A percentile compares a stretch with the other conserved stretches of the same genome.
Conservation (phyloP, 345 rosid genomes). For the Bruguiera parviflora region DNA sequence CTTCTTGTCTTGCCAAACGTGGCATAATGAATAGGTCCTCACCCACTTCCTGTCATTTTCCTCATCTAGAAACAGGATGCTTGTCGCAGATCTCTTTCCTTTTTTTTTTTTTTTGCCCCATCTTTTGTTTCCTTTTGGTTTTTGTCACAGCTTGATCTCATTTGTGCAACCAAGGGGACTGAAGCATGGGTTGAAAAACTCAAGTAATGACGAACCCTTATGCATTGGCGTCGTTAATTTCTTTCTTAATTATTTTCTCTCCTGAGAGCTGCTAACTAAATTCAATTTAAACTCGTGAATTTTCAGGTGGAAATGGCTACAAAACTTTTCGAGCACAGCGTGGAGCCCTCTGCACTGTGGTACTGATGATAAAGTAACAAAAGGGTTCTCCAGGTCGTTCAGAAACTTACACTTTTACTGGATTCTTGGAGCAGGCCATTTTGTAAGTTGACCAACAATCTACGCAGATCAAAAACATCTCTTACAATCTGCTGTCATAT, state of each 20-base stretch:
- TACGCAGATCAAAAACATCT: too few species aligned
- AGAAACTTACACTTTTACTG: slow-evolving; percentile 77
- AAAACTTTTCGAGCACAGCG: slow-evolving; percentile 33
- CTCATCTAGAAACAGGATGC: too few species aligned
- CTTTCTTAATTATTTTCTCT: too few species aligned
- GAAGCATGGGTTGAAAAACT: slow-evolving; percentile 93
- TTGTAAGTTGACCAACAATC: slow-evolving; percentile 48
- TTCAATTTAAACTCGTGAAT: neutral
- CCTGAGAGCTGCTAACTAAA: too few species aligned
- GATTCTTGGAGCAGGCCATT: slow-evolving; percentile 96
- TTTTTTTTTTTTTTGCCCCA: too few species aligned
- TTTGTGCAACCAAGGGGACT: slow-evolving; percentile 79
- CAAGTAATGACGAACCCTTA: slow-evolving; percentile 39
- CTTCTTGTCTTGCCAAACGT: too few species aligned
- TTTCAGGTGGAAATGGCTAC: slow-evolving; percentile 75
- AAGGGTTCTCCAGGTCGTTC: slow-evolving; percentile 69
- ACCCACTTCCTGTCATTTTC: too few species aligned
- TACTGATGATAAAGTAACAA: slow-evolving; percentile 32
- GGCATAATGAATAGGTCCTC: too few species aligned
- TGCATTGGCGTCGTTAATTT: neutral
- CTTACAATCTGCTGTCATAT: too few species aligned
- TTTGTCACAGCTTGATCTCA: slow-evolving; percentile 59
- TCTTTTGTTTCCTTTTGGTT: too few species aligned
- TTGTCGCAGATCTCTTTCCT: too few species aligned
- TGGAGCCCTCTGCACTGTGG: slow-evolving; percentile 62